Percentiles rank a stretch among this genome's conserved stretches.
Evolutionary conservation across 306 rosid species (phyloP).

Genomic region (Dalbergia cochinchinensis): DNA sequence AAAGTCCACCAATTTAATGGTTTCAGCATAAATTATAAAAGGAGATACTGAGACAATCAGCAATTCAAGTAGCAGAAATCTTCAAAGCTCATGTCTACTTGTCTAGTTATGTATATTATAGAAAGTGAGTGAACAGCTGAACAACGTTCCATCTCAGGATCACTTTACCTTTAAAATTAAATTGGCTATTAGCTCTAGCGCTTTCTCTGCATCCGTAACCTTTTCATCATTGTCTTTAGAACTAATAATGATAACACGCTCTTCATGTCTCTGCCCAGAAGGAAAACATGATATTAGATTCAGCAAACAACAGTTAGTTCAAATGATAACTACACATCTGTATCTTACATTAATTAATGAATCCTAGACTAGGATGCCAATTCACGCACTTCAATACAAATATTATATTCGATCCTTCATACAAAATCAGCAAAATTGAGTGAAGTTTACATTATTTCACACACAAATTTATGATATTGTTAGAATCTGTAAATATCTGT

Average conservation of each 20-base stretch:
- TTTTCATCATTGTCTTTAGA: conserved; percentile 74
- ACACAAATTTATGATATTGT: not conserved
- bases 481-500: too few species aligned
- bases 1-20: not conserved
- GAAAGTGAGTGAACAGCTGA: conserved; percentile 16
- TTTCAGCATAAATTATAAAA: conserved; percentile 23
- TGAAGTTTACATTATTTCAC: conserved; percentile 23
- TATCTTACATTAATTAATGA: conserved; percentile 6
- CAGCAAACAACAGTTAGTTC: conserved; percentile 11
- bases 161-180: conserved; percentile 78
- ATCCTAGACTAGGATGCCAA: conserved; percentile 23
- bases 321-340: conserved; percentile 19
- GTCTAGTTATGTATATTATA: conserved; percentile 13
- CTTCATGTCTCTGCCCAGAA: conserved; percentile 83
- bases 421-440: conserved; percentile 23
- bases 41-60: not conserved
- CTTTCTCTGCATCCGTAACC: conserved; percentile 87
- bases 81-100: conserved; percentile 21
- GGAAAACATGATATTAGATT: conserved; percentile 41
- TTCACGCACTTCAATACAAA: conserved; percentile 29
- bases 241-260: conserved; percentile 91
- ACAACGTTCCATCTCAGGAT: conserved; percentile 24
- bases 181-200: conserved; percentile 77
- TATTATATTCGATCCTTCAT: not conserved
- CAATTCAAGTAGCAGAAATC: conserved; percentile 11